Percentiles rank a stretch among this genome's conserved stretches.
These are phyloP conservation scores for Peniophora sp. DNA, from an alignment of 1,284 basidiomycete genomes.

Conservation along the genomic window DNA sequence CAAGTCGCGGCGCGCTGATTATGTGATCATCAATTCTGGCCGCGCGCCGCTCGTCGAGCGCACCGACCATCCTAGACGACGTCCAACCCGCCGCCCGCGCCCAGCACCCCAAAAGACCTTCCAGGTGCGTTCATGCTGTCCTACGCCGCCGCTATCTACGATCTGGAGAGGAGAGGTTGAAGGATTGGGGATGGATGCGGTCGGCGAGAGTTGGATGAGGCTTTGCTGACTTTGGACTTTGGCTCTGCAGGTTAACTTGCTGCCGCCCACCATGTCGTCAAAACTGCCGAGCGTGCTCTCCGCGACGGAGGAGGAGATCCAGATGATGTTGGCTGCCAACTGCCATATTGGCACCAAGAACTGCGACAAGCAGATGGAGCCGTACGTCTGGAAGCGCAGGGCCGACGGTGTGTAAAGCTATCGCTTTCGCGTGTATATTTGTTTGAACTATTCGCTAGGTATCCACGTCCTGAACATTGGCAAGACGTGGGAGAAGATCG, in stretches of 20 bases:
- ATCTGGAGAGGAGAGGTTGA: neutral
- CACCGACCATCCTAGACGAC: too few relatives aligned
- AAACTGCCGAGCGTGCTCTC: conserved; percentile 91
- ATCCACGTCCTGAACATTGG: conserved; percentile 97
- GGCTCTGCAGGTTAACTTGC: neutral
- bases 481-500: conserved; percentile 99
- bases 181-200: neutral
- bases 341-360: conserved; percentile 97
- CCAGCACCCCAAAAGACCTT: neutral
- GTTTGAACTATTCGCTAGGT: conserved; percentile 40
- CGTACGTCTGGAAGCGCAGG: conserved; percentile 97
- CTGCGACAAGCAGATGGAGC: conserved; percentile 97
- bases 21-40: too few relatives aligned
- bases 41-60: too few relatives aligned
- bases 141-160: neutral
- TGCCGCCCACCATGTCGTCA: conserved; percentile 49
- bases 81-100: neutral
- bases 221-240: neutral
- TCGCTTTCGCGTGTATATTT: conserved; percentile 1
- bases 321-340: conserved; percentile 91
- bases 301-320: conserved; percentile 96
- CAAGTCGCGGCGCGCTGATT: too few relatives aligned
- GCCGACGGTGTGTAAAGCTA: conserved; percentile 68
- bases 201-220: neutral
- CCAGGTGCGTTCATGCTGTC: neutral